phyloP scores from a whole-genome alignment of 2,329 filamentous ascomycete species.

The Colletotrichum lindemuthianum region DNA sequence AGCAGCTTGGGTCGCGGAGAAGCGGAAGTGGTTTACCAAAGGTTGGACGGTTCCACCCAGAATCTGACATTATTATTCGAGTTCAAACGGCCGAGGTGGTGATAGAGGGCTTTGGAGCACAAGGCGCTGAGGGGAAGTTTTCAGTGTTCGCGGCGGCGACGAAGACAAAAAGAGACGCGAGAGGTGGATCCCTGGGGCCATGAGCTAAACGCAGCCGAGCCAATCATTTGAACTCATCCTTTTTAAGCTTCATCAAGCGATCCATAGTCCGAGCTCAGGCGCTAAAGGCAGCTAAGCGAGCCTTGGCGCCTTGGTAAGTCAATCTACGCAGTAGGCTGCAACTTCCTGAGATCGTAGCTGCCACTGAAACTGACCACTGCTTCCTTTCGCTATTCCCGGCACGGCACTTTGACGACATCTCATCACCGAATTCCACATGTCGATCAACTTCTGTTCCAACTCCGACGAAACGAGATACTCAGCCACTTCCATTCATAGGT shows the following conservation, averaged over 20 bases:
- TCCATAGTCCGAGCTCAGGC: conserved; percentile 7
- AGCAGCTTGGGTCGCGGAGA: conserved; percentile 8
- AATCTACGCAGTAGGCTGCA: too few relatives aligned
- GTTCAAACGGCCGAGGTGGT: not conserved
- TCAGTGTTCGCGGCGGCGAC: not conserved
- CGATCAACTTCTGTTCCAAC: too few relatives aligned
- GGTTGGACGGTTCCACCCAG: not conserved
- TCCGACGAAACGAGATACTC: too few relatives aligned
- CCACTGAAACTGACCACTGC: too few relatives aligned
- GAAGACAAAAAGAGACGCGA: not conserved
- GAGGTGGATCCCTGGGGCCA: not conserved
- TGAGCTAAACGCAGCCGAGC: not conserved
- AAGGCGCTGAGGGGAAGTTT: conserved; percentile 23
- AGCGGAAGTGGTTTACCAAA: not conserved
- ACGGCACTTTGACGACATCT: too few relatives aligned
- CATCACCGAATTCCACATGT: too few relatives aligned
- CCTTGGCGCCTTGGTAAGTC: not conserved
- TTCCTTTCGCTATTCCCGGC: too few relatives aligned
- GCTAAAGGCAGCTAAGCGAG: conserved; percentile 11
- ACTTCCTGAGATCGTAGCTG: too few relatives aligned
- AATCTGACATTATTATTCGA: not conserved
- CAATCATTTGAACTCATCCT: conserved; percentile 3
- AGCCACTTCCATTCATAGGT: too few relatives aligned
- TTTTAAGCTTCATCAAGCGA: conserved; percentile 8
- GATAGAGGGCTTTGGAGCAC: conserved; percentile 4